These are phyloP conservation scores for Spongospora subterranea DNA, from an alignment of 208 protist genomes.

Conservation along the genomic window DNA sequence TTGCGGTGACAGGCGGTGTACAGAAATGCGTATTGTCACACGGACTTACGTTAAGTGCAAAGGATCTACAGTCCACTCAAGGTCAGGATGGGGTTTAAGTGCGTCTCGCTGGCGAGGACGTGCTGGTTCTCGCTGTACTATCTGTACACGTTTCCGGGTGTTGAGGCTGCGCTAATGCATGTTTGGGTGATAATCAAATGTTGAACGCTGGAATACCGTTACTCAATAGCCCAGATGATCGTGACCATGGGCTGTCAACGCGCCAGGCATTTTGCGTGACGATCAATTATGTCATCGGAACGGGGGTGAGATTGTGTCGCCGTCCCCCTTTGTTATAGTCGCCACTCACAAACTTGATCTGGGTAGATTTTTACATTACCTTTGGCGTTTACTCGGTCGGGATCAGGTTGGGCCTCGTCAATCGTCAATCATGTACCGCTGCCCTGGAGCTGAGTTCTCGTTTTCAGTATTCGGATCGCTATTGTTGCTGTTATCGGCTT, in stretches of 20 bases:
- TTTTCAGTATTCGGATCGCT: background rate
- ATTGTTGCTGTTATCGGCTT: conserved; percentile 4
- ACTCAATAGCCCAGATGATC: too few relatives aligned
- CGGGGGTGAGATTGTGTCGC: background rate
- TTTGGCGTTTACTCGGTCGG: background rate
- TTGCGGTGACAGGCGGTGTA: too few relatives aligned
- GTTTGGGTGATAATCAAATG: too few relatives aligned
- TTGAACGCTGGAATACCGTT: too few relatives aligned
- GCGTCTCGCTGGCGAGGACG: too few relatives aligned
- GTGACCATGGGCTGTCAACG: background rate
- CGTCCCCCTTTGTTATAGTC: background rate
- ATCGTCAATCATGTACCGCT: background rate
- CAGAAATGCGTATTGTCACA: too few relatives aligned
- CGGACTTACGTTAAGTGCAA: too few relatives aligned
- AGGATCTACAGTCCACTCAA: too few relatives aligned
- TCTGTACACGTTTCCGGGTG: too few relatives aligned
- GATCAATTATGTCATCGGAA: conserved; percentile 44
- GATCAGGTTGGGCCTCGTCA: background rate
- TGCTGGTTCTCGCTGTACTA: too few relatives aligned
- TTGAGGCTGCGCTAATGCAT: too few relatives aligned
- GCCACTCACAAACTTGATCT: background rate
- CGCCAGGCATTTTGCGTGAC: background rate
- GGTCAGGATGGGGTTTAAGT: too few relatives aligned
- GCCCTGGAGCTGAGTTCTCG: background rate
- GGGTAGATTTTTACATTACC: conserved; percentile 11